Evolutionary conservation across 2,329 filamentous ascomycete species (phyloP).

Genomic region (Aspergillus fijiensis): DNA sequence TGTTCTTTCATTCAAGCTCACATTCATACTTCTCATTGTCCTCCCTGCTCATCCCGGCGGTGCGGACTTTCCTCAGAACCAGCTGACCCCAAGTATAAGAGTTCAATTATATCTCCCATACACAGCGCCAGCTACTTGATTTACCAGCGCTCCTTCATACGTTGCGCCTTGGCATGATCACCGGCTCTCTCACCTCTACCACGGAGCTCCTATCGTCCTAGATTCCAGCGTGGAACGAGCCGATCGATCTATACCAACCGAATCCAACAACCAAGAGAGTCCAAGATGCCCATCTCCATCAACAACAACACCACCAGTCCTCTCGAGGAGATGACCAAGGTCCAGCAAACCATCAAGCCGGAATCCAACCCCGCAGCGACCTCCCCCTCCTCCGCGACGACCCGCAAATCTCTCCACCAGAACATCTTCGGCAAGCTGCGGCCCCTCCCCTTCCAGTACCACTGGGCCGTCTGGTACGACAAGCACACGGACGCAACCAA

Average conservation of each 20-base stretch:
- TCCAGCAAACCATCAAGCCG: background rate
- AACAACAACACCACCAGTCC: background rate
- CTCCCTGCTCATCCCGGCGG: background rate
- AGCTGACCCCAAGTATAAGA: background rate
- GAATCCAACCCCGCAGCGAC: conserved; percentile 12
- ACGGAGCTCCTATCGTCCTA: background rate
- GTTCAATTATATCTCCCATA: background rate
- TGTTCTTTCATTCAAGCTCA: background rate
- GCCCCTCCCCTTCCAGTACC: conserved; percentile 48
- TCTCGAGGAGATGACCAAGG: background rate
- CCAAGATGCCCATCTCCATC: background rate
- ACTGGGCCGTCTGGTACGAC: conserved; percentile 51
- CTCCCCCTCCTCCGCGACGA: conserved; percentile 13
- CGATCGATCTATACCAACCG: background rate
- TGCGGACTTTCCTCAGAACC: background rate
- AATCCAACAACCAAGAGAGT: background rate
- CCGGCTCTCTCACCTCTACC: background rate
- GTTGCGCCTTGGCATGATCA: background rate
- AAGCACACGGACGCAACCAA: conserved; percentile 32
- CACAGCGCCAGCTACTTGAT: background rate
- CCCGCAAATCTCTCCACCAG: conserved; percentile 42
- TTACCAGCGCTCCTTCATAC: background rate
- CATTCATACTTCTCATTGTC: background rate
- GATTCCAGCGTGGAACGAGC: background rate
- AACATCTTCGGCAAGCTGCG: conserved; percentile 48